Percentiles rank a stretch among this genome's conserved stretches.
phyloP scores from a whole-genome alignment of 108 stramenopile species.

The Nitzschia palea region DNA sequence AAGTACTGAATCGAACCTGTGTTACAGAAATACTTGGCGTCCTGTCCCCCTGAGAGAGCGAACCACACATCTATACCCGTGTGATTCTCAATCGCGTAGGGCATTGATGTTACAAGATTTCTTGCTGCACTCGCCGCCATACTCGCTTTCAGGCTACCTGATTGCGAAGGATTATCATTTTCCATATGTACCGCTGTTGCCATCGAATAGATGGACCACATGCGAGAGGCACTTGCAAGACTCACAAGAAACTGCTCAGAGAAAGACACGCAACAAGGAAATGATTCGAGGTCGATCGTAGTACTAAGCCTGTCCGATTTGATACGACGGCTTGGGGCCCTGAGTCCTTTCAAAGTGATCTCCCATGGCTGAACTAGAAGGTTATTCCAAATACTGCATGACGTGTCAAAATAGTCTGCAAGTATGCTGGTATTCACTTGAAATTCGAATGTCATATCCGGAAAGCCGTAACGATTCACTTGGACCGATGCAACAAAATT shows the following conservation, averaged over 20 bases:
- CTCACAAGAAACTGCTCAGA: constrained; percentile 84
- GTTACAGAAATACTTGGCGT: constrained; percentile 30
- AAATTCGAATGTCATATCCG: constrained; percentile 37
- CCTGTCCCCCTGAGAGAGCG: constrained; percentile 33
- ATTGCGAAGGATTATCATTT: not conserved
- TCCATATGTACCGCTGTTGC: constrained; percentile 15
- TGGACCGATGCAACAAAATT: constrained; percentile 57
- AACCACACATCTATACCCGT: constrained; percentile 60
- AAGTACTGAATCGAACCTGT: constrained; percentile 68
- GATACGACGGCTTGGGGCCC: constrained; percentile 52
- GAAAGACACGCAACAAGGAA: constrained; percentile 73
- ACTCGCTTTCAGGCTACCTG: constrained; percentile 25
- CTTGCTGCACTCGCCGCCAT: constrained; percentile 68
- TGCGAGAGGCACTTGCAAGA: constrained; percentile 68
- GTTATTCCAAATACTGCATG: constrained; percentile 58
- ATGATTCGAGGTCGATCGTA: constrained; percentile 73
- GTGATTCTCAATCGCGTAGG: constrained; percentile 82
- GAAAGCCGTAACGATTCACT: not conserved
- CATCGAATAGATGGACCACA: constrained; percentile 75
- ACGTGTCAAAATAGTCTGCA: constrained; percentile 82
- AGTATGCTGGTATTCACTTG: constrained; percentile 46
- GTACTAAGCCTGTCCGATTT: constrained; percentile 54
- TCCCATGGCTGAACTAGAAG: constrained; percentile 77
- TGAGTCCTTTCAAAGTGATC: constrained; percentile 52
- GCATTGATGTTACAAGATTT: constrained; percentile 69